A percentile compares a stretch with the other conserved stretches of the same genome.
Conservation (phyloP, 139 green algal species). For the Picochlorum sp. region DNA sequence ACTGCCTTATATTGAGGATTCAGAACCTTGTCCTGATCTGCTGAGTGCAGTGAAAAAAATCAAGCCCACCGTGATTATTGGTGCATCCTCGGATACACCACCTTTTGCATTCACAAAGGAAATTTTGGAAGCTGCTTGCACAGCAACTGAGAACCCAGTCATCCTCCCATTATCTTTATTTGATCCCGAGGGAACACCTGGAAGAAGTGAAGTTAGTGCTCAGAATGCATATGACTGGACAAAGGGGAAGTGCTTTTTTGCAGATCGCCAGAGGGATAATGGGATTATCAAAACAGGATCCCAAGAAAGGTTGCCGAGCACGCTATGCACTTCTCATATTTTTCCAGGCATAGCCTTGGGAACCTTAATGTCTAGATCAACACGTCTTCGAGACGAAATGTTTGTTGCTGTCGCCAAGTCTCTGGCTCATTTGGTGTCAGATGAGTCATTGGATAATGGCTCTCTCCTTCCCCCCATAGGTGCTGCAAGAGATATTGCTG, state of each 20-base stretch:
- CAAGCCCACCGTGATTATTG: slow-evolving; percentile 69
- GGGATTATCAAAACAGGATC: background rate
- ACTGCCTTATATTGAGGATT: slow-evolving; percentile 58
- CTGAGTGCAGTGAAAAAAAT: slow-evolving; percentile 46
- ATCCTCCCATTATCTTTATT: slow-evolving; percentile 60
- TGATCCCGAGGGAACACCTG: background rate
- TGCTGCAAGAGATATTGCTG: slow-evolving; percentile 35
- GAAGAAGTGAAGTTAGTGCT: slow-evolving; percentile 39
- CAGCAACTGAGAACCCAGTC: slow-evolving; percentile 43
- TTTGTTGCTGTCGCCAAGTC: slow-evolving; percentile 61
- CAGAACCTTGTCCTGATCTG: slow-evolving; percentile 31
- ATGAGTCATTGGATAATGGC: slow-evolving; percentile 44
- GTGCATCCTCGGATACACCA: slow-evolving; percentile 22
- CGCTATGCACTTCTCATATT: slow-evolving; percentile 19
- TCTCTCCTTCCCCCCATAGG: slow-evolving; percentile 47
- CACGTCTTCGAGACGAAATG: slow-evolving; percentile 70
- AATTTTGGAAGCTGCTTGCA: slow-evolving; percentile 31
- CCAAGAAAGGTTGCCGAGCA: background rate
- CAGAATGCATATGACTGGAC: slow-evolving; percentile 57
- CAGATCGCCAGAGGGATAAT: slow-evolving; percentile 1
- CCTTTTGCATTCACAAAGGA: slow-evolving; percentile 35
- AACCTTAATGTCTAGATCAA: slow-evolving; percentile 43
- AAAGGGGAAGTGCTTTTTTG: slow-evolving; percentile 18
- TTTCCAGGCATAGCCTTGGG: slow-evolving; percentile 54
- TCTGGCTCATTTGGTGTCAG: slow-evolving; percentile 49